A percentile compares a stretch with the other conserved stretches of the same genome.
Evolutionary conservation across 805 yeast genomes (phyloP).

Genomic region (Blastobotrys peoriensis): DNA sequence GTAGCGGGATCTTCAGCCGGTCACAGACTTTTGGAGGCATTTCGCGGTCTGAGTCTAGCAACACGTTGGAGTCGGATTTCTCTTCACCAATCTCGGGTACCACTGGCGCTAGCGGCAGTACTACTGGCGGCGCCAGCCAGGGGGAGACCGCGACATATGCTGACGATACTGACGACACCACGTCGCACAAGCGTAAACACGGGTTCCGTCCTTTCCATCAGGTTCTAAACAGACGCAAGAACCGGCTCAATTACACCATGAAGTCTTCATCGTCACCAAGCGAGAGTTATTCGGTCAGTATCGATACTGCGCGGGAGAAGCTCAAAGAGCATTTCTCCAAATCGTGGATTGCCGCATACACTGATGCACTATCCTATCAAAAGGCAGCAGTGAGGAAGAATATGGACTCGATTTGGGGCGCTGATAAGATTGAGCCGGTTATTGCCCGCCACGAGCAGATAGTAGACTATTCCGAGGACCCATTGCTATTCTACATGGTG

Average conservation of each 20-base stretch:
- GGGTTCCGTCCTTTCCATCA: neutral
- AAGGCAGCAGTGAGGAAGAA: conserved; percentile 34
- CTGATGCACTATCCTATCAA: conserved; percentile 28
- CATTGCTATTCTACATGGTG: conserved; percentile 48
- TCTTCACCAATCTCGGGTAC: neutral
- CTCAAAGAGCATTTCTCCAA: conserved; percentile 45
- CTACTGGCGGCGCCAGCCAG: neutral
- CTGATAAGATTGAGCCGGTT: conserved; percentile 27
- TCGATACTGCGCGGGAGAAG: conserved; percentile 31
- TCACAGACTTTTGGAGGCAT: neutral
- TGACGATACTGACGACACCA: neutral
- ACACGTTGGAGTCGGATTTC: neutral
- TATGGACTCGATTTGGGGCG: conserved; percentile 26
- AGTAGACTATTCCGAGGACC: conserved; percentile 41
- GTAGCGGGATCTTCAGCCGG: neutral
- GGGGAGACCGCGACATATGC: conserved; percentile 1
- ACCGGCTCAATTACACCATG: conserved; percentile 5
- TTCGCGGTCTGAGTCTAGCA: neutral
- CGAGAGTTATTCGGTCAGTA: conserved; percentile 15
- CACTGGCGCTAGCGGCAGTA: neutral
- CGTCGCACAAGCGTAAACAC: conserved; percentile 1
- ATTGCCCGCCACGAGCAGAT: conserved; percentile 43
- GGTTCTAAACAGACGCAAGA: neutral
- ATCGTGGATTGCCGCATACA: conserved; percentile 69
- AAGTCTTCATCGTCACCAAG: neutral